Evolutionary conservation across 2,329 filamentous ascomycete genomes (phyloP).

Genomic region (Pyrenophora tritici-repentis): DNA sequence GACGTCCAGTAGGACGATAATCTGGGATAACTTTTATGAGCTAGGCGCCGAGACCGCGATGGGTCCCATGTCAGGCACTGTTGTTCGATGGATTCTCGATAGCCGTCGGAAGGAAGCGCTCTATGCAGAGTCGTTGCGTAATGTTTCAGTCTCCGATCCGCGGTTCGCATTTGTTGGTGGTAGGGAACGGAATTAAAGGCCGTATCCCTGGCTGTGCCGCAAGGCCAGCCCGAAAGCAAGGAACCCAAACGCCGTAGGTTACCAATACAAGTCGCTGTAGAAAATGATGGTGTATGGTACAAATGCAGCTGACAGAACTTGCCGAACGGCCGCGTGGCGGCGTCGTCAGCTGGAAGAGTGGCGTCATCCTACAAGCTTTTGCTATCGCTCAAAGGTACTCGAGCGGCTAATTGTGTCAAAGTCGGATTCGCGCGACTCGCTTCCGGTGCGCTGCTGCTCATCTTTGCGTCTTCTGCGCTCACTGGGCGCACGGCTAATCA

Average conservation of each 20-base stretch:
- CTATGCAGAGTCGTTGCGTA: constrained; percentile 8
- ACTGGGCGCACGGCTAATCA: constrained; percentile 52
- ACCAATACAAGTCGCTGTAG: constrained; percentile 21
- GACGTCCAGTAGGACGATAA: constrained; percentile 13
- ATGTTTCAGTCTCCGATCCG: constrained; percentile 13
- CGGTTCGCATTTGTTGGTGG: constrained; percentile 8
- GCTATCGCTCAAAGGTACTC: constrained; percentile 43
- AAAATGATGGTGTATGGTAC: constrained; percentile 29
- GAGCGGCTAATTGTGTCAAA: constrained; percentile 42
- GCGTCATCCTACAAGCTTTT: constrained; percentile 18
- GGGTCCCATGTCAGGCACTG: constrained; percentile 13
- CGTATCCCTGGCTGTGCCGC: constrained; percentile 16
- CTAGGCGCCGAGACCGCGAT: no score
- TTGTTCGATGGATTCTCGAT: constrained; percentile 2
- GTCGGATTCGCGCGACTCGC: constrained; percentile 42
- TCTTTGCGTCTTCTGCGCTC: constrained; percentile 47
- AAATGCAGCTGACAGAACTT: constrained; percentile 15
- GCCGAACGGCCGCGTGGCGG: constrained; percentile 25
- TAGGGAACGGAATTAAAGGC: constrained; percentile 15
- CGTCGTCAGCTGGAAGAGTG: constrained; percentile 28
- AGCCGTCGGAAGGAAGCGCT: constrained; percentile 5
- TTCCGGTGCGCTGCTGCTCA: constrained; percentile 32
- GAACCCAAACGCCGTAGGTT: constrained; percentile 18
- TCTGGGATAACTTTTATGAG: constrained; percentile 19
- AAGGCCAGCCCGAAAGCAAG: constrained; percentile 6